Conservation (phyloP, 257 asterid genomes). For the Fraxinus anomala region DNA sequence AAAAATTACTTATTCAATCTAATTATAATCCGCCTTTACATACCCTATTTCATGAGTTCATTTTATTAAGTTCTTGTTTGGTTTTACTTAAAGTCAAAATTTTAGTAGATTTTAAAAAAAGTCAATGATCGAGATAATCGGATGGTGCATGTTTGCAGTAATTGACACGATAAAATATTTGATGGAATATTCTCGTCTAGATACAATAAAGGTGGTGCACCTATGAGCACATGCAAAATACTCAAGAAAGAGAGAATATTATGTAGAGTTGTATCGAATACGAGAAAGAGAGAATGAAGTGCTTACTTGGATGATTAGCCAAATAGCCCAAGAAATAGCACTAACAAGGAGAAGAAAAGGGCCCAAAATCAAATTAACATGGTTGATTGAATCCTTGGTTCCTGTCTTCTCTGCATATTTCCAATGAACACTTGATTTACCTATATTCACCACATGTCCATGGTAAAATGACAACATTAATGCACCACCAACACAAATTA, state of each 20-base stretch:
- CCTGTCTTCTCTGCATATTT: conserved; percentile 54
- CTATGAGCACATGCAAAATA: no score
- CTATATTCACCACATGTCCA: conserved; percentile 52
- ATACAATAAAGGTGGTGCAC: no score
- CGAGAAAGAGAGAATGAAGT: background rate
- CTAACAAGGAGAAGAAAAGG: conserved; percentile 73
- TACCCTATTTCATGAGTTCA: no score
- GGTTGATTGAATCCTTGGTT: conserved; percentile 36
- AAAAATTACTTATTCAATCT: no score
- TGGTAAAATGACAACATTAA: conserved; percentile 67
- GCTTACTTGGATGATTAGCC: conserved; percentile 76
- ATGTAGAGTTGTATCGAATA: no score
- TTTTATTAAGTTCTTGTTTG: no score
- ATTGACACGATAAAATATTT: no score
- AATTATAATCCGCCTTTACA: background rate
- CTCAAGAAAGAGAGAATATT: no score
- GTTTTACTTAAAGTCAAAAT: no score
- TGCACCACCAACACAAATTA: conserved; percentile 77
- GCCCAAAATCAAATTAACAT: conserved; percentile 51
- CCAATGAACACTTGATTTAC: conserved; percentile 68
- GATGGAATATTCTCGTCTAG: no score
- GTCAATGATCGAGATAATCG: background rate
- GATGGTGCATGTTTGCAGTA: background rate
- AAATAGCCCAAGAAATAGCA: conserved; percentile 75
- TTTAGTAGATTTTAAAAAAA: no score